A percentile compares a stretch with the other conserved stretches of the same genome.
These are phyloP conservation scores for Capsella rubella DNA, from an alignment of 441 rosid species.

Conservation along the genomic window DNA sequence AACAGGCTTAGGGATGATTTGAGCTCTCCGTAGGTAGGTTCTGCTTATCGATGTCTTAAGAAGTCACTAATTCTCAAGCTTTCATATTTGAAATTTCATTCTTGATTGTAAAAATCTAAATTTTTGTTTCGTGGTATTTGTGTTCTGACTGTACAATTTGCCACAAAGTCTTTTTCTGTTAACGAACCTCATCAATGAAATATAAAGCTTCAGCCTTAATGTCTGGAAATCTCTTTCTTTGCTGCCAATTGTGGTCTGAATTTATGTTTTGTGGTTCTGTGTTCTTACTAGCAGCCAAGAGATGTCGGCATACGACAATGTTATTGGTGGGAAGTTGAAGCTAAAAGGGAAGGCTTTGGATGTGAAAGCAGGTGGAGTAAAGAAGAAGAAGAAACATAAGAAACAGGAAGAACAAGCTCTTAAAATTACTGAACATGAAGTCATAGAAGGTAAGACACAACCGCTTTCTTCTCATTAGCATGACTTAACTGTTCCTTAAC, in stretches of 20 bases:
- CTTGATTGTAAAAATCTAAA: background rate
- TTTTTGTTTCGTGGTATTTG: background rate
- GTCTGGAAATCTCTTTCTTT: slow-evolving; percentile 3
- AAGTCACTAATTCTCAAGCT: background rate
- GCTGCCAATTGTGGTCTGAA: background rate
- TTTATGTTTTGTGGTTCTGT: slow-evolving; percentile 10
- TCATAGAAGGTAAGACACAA: slow-evolving; percentile 53
- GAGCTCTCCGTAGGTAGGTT: background rate
- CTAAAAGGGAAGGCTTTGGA: slow-evolving; percentile 94
- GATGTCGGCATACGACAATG: slow-evolving; percentile 82
- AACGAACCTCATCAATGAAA: background rate
- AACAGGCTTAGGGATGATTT: slow-evolving; percentile 2
- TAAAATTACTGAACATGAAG: slow-evolving; percentile 52
- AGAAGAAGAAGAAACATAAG: slow-evolving; percentile 77
- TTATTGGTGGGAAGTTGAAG: slow-evolving; percentile 87
- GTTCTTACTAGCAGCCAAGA: slow-evolving; percentile 33
- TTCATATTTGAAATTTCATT: background rate
- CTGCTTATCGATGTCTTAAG: background rate
- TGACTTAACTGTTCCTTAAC: background rate
- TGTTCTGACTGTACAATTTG: slow-evolving; percentile 16
- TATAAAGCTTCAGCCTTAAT: background rate
- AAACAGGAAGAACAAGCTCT: slow-evolving; percentile 52
- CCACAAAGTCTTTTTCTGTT: background rate
- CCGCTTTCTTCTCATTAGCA: slow-evolving; percentile 2
- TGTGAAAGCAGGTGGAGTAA: slow-evolving; percentile 85